phyloP scores from a whole-genome alignment of 1,284 basidiomycete genomes.

The Porogramme epimiltina region DNA sequence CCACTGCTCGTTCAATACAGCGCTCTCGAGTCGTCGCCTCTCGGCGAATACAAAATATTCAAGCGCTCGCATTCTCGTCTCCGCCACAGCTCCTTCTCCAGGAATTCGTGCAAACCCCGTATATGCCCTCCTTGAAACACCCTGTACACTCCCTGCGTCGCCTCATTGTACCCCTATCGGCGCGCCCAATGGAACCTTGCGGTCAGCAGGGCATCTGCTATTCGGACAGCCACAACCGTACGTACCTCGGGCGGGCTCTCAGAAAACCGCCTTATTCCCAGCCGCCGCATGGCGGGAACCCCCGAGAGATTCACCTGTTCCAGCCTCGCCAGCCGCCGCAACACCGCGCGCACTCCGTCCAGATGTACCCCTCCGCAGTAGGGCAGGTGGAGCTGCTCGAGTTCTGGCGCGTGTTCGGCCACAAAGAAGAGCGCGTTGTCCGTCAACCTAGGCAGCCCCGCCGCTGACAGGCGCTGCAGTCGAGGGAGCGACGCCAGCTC shows the following conservation, averaged over 20 bases:
- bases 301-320: conserved; percentile 85
- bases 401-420: conserved; percentile 62
- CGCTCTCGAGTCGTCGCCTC: conserved; percentile 63
- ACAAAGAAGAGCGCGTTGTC: conserved; percentile 69
- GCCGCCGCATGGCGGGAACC: conserved; percentile 73
- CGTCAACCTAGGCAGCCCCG: conserved; percentile 69
- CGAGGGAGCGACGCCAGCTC: conserved; percentile 78
- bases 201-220: not conserved
- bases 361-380: conserved; percentile 87
- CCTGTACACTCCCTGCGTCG: conserved; percentile 65
- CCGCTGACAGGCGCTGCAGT: conserved; percentile 80
- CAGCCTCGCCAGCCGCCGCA: conserved; percentile 65
- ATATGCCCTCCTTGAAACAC: conserved; percentile 83
- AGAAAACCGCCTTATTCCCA: conserved; percentile 81
- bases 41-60: conserved; percentile 58
- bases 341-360: conserved; percentile 74
- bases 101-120: conserved; percentile 58
- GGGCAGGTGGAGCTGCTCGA: conserved; percentile 87
- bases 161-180: conserved; percentile 24
- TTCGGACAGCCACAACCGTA: not conserved
- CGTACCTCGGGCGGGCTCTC: conserved; percentile 70
- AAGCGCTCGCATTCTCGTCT: conserved; percentile 54
- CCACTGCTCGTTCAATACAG: conserved; percentile 29
- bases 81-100: conserved; percentile 65
- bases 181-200: not conserved